Percentiles rank a stretch among this genome's conserved stretches.
Evolutionary conservation across 129 eudicot species (phyloP).

Genomic region (Flaveria linearis): DNA sequence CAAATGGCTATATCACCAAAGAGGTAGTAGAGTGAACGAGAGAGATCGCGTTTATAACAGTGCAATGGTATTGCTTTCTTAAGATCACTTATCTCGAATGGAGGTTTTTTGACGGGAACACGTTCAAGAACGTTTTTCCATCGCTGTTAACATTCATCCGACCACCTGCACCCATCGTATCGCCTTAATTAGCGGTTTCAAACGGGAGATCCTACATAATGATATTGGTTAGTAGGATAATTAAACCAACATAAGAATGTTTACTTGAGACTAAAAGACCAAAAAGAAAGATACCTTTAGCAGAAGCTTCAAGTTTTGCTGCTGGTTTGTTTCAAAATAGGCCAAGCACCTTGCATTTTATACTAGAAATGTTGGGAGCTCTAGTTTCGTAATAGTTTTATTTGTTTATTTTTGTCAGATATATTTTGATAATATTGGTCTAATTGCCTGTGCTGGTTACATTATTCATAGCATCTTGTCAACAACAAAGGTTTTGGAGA

Average conservation of each 20-base stretch:
- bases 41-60: constrained; percentile 27
- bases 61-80: constrained; percentile 29
- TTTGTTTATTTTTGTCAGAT: too few species aligned
- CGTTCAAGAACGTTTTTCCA: too few species aligned
- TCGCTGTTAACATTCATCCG: too few species aligned
- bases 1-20: constrained; percentile 18
- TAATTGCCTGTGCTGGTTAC: neutral
- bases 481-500: neutral
- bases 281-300: constrained; percentile 4
- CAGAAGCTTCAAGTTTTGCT: constrained; percentile 9
- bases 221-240: neutral
- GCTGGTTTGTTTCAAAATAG: constrained; percentile 13
- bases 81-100: constrained; percentile 16
- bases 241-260: neutral
- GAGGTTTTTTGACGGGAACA: neutral
- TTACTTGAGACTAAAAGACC: neutral
- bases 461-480: neutral
- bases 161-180: constrained; percentile 15
- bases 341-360: neutral
- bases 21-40: constrained; percentile 21
- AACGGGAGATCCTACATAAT: neutral
- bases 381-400: too few species aligned
- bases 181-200: neutral
- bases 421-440: neutral
- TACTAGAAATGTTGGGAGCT: neutral